Evolutionary conservation across 208 protist genomes (phyloP).

Genomic region (Acanthamoeba healyi): DNA sequence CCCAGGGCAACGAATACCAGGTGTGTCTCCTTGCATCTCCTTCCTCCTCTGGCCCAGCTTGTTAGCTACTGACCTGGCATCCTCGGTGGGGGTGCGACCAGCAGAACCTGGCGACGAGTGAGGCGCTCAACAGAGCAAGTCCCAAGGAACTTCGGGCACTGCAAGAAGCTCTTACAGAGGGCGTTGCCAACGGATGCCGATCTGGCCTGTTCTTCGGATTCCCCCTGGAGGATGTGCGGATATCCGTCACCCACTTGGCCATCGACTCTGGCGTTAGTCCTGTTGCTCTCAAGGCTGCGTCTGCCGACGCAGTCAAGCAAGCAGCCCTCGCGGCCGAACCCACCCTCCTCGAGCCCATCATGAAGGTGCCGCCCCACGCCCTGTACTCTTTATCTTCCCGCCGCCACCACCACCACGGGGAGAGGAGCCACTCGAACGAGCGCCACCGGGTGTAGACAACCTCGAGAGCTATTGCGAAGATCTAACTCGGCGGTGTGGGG

Average conservation of each 20-base stretch:
- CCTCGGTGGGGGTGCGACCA: background rate
- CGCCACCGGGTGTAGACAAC: too few relatives aligned
- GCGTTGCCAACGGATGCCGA: background rate
- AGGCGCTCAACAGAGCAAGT: background rate
- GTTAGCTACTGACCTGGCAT: background rate
- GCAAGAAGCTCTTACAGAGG: background rate
- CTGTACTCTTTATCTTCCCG: too few relatives aligned
- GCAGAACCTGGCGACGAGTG: background rate
- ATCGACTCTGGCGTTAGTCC: background rate
- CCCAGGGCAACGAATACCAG: background rate
- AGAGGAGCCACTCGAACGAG: too few relatives aligned
- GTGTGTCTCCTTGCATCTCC: background rate
- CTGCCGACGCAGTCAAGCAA: background rate
- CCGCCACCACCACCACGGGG: too few relatives aligned
- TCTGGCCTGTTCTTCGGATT: constrained; percentile 42
- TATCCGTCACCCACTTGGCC: background rate
- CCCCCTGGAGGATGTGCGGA: constrained; percentile 42
- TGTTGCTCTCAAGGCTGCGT: background rate
- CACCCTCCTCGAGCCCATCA: constrained; percentile 48
- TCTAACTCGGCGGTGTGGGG: background rate
- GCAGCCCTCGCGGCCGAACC: background rate
- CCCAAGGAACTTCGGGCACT: background rate
- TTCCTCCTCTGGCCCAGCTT: background rate
- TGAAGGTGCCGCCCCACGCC: background rate
- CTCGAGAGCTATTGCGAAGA: background rate